Percentiles rank a stretch among this genome's conserved stretches.
Conservation (phyloP, 768 basidiomycete species). For the Gyrodon lividus region DNA sequence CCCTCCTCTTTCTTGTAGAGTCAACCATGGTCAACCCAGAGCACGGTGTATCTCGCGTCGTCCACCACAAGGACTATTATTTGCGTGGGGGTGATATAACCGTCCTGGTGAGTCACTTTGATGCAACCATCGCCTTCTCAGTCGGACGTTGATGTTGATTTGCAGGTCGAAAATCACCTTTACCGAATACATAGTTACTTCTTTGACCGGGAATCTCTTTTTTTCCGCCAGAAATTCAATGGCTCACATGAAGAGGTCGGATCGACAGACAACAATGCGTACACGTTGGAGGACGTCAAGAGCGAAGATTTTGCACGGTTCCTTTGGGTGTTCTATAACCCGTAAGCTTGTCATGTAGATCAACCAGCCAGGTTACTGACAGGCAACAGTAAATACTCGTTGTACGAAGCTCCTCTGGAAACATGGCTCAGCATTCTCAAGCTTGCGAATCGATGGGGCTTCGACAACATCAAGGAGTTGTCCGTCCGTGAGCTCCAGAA, state of each 20-base stretch:
- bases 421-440: constrained; percentile 43
- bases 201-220: constrained; percentile 57
- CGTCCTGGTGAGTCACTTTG: constrained; percentile 47
- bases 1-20: constrained; percentile 24
- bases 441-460: constrained; percentile 41
- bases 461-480: constrained; percentile 38
- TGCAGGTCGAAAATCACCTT: constrained; percentile 53
- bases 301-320: constrained; percentile 53
- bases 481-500: constrained; percentile 40
- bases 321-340: constrained; percentile 63
- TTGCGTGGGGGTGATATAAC: constrained; percentile 57
- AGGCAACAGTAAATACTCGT: constrained; percentile 33
- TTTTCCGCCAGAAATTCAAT: constrained; percentile 41
- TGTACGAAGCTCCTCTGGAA: constrained; percentile 38
- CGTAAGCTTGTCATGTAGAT: constrained; percentile 37
- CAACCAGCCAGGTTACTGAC: neutral
- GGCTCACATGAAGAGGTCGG: constrained; percentile 36
- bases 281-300: constrained; percentile 44
- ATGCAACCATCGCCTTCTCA: neutral
- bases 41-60: constrained; percentile 31
- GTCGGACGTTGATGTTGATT: constrained; percentile 13
- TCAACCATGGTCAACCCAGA: constrained; percentile 28
- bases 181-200: constrained; percentile 63
- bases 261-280: constrained; percentile 39
- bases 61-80: constrained; percentile 48